Conservation (phyloP, 2,329 filamentous ascomycete species). For the Exophiala phaeomuriformis region DNA sequence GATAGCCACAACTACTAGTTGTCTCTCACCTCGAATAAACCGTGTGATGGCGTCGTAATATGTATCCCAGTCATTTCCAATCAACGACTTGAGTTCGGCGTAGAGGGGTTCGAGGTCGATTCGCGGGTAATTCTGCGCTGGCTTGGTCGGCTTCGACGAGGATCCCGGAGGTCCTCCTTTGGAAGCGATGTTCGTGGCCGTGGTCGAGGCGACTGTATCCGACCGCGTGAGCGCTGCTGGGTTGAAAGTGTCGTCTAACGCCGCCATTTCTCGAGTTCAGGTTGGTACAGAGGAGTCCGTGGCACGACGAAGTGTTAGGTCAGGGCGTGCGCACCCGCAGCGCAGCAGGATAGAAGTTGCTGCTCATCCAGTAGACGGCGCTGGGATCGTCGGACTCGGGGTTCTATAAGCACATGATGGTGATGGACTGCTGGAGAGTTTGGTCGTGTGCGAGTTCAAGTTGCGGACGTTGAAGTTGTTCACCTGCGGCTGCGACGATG, state of each 20-base stretch:
- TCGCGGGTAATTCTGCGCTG: conserved; percentile 49
- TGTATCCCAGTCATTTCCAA: conserved; percentile 53
- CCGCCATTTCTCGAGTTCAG: conserved; percentile 11
- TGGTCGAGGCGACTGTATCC: conserved; percentile 24
- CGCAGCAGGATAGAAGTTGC: conserved; percentile 1
- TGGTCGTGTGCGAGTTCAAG: too few species aligned
- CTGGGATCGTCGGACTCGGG: neutral
- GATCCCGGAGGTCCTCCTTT: conserved; percentile 20
- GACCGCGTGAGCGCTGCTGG: conserved; percentile 29
- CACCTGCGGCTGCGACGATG: neutral
- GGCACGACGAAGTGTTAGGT: neutral
- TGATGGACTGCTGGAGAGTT: neutral
- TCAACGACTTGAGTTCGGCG: conserved; percentile 51
- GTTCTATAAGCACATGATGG: neutral
- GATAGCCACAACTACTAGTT: neutral
- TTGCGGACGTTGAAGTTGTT: neutral
- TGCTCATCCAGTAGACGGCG: conserved; percentile 5
- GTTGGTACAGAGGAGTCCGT: neutral
- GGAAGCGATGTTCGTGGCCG: conserved; percentile 4
- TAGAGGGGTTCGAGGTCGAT: conserved; percentile 58
- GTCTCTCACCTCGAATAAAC: conserved; percentile 50
- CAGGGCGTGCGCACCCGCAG: conserved; percentile 2
- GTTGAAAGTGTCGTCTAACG: conserved; percentile 30
- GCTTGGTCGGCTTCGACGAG: conserved; percentile 43
- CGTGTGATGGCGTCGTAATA: conserved; percentile 54